Percentiles rank a stretch among this genome's conserved stretches.
phyloP scores from a whole-genome alignment of 352 stramenopile species.

The Phytophthora brassicae region DNA sequence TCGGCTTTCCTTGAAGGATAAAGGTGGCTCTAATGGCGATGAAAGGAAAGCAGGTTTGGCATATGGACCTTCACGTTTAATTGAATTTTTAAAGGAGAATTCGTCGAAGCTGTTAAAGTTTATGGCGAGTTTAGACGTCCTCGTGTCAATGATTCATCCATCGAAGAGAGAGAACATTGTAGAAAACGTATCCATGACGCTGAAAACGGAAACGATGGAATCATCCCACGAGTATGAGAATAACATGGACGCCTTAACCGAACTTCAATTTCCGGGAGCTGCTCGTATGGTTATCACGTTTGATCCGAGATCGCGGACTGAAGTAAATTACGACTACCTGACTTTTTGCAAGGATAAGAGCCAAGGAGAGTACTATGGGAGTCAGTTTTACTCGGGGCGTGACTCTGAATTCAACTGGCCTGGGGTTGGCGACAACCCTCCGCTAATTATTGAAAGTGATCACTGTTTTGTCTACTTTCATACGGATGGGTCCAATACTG shows the following conservation, averaged over 20 bases:
- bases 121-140: slow-evolving; percentile 34
- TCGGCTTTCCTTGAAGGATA: slow-evolving; percentile 2
- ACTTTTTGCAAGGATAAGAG: slow-evolving; percentile 81
- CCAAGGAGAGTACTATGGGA: slow-evolving; percentile 63
- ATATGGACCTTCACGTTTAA: slow-evolving; percentile 6
- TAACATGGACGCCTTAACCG: slow-evolving; percentile 66
- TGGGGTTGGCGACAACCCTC: slow-evolving; percentile 58
- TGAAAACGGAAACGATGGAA: slow-evolving; percentile 65
- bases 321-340: slow-evolving; percentile 89
- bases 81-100: slow-evolving; percentile 30
- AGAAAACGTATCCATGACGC: slow-evolving; percentile 47
- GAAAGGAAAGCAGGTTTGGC: neutral
- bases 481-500: slow-evolving; percentile 81
- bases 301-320: slow-evolving; percentile 73
- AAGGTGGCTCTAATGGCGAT: neutral
- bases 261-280: slow-evolving; percentile 78
- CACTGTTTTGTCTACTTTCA: slow-evolving; percentile 85
- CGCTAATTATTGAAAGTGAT: slow-evolving; percentile 76
- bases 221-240: slow-evolving; percentile 84
- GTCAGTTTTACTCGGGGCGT: slow-evolving; percentile 74
- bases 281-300: slow-evolving; percentile 80
- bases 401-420: slow-evolving; percentile 82
- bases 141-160: slow-evolving; percentile 38
- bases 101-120: slow-evolving; percentile 35
- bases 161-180: slow-evolving; percentile 31